Evolutionary conservation across 768 basidiomycete genomes (phyloP), one percentile per base, ranked within the genome.

Genomic region (Steccherinum ochraceum): DNA sequence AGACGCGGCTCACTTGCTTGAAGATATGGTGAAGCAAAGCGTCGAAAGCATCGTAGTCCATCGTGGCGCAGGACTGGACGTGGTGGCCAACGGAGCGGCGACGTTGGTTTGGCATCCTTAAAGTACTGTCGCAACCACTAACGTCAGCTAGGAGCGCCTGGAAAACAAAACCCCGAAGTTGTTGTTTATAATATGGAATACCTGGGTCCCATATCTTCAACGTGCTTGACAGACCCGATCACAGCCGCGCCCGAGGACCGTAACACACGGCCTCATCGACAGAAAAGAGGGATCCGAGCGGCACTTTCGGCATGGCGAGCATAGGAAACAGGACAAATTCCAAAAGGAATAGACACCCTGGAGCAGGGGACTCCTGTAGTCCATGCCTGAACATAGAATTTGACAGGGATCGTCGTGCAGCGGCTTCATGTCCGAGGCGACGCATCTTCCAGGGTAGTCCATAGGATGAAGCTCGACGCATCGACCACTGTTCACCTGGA

Each of bases 1-100:
- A 11, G 49, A 65, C 78, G 10, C n/a, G n/a, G n/a, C 30, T 35
- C 55, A 85, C 86, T 51, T 81, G 79, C 62, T 78, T 83, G 71
- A 89, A 90, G 52, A 91, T 79, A 64, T 84, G 85, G 61, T 90
- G 88, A 12, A 89, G 72, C 35, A 89, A 72, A 44, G 89, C 88
- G 65, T 90, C 86, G 64, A 80, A 88, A 23, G 80, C 81, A 63
- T 89, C 86, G 69, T 89, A 90, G 66, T 88, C 85, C 76, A 86
- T 86, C 10, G 41, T n/a, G 21, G 21, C 18, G 21, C 16, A 43
- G 41, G 41, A 43, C 16, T 7, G 18, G 19, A 35, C 30, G 16
- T 16, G 30, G 16, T 16, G 30, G 16, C 30, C 16, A 16, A 35
- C 7, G 16, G 30, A 7, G 30, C 16, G 16, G 16, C 30, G 30